Base-by-base conservation (phyloP, 768 basidiomycete genomes). In the Leccinum obscurum region DNA sequence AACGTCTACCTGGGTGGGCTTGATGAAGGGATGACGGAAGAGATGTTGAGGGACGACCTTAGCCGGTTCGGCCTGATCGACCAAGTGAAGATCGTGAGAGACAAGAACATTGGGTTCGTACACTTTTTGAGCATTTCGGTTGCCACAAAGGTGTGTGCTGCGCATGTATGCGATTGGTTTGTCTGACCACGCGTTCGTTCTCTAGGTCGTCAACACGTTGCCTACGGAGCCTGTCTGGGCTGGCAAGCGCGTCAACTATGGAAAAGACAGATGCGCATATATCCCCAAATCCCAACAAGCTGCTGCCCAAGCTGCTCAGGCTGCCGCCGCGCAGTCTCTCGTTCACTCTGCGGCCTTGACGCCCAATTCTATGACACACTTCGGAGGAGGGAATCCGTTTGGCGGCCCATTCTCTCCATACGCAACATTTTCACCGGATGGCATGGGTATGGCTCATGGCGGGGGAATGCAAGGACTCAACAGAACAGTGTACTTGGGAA, bases 21-120 rank as follows among this genome's bases (percentile, higher is more conserved):
- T 44, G 95, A 96, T 46, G 93, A 95, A 76, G 81, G 78, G 54
- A 86, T 88, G 79, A 96, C 93, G 1, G 97, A 98, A 79, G 92
- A 95, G 76, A 86, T 87, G 76, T 79, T 99, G 34, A 78, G 96
- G 35, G 95, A 98, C 62, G 95, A 98, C 71, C 79, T 98, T 24
- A 88, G 89, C 68, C 83, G 90, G 48, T 99, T 96, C 70, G 97
- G 97, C 22, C 80, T 96, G 30, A 98, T 99, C 68, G 97, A 99
- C 76, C 96, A 98, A 74, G 95, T 99, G 73, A 99, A 99, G 84
- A 98, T 99, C 70, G 97, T 98, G 55, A 79, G 96, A 62, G 97
- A 99, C 80, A 98, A 98, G 83, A 97, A 97, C 70, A 98, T 98
- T 59, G 97, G 95, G 3, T 99, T 99, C 73, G 95, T 99, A 20